Evolutionary conservation across 2,329 filamentous ascomycete genomes (phyloP), one percentile per base, ranked within the genome.

Genomic region (Fusarium incarnatum): DNA sequence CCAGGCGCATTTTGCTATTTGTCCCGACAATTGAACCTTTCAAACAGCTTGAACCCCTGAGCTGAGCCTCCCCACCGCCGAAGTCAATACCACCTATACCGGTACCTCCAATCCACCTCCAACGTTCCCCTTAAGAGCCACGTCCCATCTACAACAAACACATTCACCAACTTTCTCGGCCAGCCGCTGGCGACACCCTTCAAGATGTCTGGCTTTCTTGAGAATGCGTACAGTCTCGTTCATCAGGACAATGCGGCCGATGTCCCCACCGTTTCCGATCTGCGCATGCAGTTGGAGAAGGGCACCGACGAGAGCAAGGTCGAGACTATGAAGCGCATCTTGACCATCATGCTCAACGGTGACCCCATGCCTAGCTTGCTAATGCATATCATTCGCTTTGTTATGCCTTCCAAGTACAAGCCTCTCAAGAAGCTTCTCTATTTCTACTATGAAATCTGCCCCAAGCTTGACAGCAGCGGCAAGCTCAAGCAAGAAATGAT

Each of bases 401-500:
- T 99, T 76, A 99, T 99, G 96, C 96, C 96, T 16, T 97, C 94
- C 70, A 98, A 97, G 85, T 94, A 92, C 82, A 99, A 99, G 85
- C 86, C 92, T 44, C 86, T 99, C 77, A 99, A 99, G 89, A 99
- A 99, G 86, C 88, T 99, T 67, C 88, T 99, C 59, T 99, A 99
- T 84, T 96, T 99, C 82, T 99, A 99, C 85, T 98, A 98, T 80
- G 96, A 99, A 83, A 96, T 98, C 80, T 98, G 96, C 81, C 96
- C 95, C 42, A 99, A 99, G 85, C 90, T 94, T 62, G 96, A 99
- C 81, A 86, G 91, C 56, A 91, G 86, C 78, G 96, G 96, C 77
- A 99, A 98, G 87, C 85, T 99, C 71, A 98, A 98, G 87, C 96
- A 99, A 83, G 96, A 99, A 84, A 98, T 98, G 94, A 99, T 99